Evolutionary conservation across 345 rosid species (phyloP).

Genomic region (Corchorus olitorius): DNA sequence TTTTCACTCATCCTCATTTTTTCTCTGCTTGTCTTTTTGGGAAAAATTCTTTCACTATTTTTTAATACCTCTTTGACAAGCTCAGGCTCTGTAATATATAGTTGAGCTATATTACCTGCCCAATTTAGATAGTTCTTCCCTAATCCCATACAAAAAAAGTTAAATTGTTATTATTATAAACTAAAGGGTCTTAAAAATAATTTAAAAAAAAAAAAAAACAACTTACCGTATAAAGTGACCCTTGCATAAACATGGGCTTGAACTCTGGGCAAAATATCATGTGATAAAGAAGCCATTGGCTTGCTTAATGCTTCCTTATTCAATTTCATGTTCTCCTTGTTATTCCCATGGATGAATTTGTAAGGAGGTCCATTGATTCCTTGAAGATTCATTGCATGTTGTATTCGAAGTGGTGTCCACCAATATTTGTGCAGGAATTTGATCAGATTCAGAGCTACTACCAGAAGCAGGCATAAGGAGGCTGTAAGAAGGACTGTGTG

Average conservation of each 20-base stretch:
- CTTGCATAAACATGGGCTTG: conserved; percentile 31
- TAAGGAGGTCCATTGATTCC: conserved; percentile 39
- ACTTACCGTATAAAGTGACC: conserved; percentile 29
- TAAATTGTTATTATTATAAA: too few species aligned
- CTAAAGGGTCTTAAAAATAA: too few species aligned
- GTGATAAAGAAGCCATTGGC: conserved; percentile 26
- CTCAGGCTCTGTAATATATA: too few species aligned
- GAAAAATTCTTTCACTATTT: conserved; percentile 21
- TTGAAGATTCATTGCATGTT: conserved; percentile 1
- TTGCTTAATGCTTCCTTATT: neutral
- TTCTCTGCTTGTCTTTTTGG: neutral
- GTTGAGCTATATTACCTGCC: too few species aligned
- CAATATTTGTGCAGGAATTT: conserved; percentile 25
- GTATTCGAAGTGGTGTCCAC: conserved; percentile 31
- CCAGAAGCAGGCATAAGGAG: neutral
- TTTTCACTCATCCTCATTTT: neutral
- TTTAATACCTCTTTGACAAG: too few species aligned
- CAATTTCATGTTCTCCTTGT: conserved; percentile 29
- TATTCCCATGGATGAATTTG: conserved; percentile 40
- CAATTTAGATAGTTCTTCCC: too few species aligned
- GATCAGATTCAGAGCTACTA: neutral
- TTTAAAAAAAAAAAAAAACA: neutral
- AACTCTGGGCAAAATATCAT: conserved; percentile 24
- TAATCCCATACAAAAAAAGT: neutral
- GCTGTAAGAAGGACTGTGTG: too few species aligned